Evolutionary conservation across 179 eudicot genomes (phyloP).

Genomic region (Beta corolliflora): DNA sequence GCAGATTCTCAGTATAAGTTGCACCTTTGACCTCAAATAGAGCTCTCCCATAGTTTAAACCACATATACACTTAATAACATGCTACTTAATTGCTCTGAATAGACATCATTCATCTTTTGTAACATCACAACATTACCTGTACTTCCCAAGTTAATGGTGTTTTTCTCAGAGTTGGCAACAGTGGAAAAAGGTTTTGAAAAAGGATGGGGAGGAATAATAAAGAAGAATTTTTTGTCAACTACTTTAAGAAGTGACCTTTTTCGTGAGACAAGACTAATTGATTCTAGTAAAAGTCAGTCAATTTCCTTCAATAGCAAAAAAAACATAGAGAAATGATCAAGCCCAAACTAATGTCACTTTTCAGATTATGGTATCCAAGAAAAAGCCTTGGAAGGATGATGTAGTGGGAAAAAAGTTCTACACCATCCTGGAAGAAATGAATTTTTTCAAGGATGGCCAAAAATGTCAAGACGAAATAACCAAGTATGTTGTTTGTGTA

Average conservation of each 20-base stretch:
- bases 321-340: neutral
- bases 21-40: neutral
- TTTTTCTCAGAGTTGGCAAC: neutral
- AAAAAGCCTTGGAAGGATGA: neutral
- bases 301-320: neutral
- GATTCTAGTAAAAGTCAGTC: neutral
- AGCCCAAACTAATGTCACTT: neutral
- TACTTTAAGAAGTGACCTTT: neutral
- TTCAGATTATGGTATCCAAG: neutral
- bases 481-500: neutral
- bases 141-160: too few relatives aligned
- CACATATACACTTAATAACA: too few relatives aligned
- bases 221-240: neutral
- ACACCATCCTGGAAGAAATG: neutral
- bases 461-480: neutral
- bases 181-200: neutral
- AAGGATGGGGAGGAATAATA: neutral
- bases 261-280: slow-evolving; percentile 5
- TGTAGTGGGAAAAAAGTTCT: neutral
- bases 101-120: too few relatives aligned
- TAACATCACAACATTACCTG: too few relatives aligned
- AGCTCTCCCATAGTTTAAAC: neutral
- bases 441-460: neutral
- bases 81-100: too few relatives aligned
- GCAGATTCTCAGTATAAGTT: neutral